Conservation (phyloP, 352 stramenopile species). For the Globisporangium cylindrosporum region DNA sequence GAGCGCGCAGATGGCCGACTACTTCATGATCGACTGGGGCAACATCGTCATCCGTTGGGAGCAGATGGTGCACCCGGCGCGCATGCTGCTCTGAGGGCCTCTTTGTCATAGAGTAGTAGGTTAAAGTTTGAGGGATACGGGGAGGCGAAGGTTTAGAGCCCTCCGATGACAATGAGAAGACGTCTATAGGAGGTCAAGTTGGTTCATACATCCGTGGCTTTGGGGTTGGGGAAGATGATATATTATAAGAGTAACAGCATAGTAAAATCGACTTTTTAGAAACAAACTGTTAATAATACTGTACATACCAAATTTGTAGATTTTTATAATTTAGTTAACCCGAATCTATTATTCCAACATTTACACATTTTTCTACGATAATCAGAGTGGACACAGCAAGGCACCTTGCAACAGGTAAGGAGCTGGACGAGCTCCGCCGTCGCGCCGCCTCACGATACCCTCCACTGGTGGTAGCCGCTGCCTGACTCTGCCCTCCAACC, state of each 20-base stretch:
- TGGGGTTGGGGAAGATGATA: background rate
- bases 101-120: too few species aligned
- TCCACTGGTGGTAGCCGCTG: too few species aligned
- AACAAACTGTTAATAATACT: background rate
- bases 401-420: too few species aligned
- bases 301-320: too few species aligned
- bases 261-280: background rate
- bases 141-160: background rate
- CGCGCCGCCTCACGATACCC: too few species aligned
- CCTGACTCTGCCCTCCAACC: too few species aligned
- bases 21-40: slow-evolving; percentile 49
- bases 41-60: slow-evolving; percentile 61
- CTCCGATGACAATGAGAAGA: background rate
- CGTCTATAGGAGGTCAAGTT: background rate
- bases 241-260: background rate
- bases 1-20: slow-evolving; percentile 44
- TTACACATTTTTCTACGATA: too few species aligned
- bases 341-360: too few species aligned
- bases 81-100: slow-evolving; percentile 24
- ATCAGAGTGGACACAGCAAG: too few species aligned
- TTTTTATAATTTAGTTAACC: too few species aligned
- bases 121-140: too few species aligned
- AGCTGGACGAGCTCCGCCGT: too few species aligned
- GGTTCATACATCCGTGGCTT: background rate
- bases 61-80: slow-evolving; percentile 46